Evolutionary conservation across 1,139 yeast species (phyloP).

Genomic region (Yamadazyma dendronema): DNA sequence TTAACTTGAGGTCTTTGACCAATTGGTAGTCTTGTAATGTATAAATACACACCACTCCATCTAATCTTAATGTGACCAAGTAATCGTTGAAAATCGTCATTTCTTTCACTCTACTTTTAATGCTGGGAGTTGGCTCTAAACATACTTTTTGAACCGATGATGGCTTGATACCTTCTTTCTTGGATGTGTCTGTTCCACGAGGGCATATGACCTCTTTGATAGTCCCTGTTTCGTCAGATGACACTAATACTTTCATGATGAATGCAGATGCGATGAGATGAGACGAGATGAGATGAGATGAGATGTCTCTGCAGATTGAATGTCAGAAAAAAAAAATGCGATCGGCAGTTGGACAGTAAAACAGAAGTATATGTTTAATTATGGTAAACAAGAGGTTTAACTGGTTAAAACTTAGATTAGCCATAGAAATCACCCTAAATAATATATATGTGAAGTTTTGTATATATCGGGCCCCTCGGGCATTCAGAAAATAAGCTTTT

Average conservation of each 20-base stretch:
- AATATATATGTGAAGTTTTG: too few species aligned
- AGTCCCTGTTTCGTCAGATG: slow-evolving; percentile 58
- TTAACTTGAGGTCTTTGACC: slow-evolving; percentile 12
- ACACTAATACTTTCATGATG: slow-evolving; percentile 51
- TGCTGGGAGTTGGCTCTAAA: slow-evolving; percentile 29
- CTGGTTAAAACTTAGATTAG: too few species aligned
- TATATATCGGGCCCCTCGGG: too few species aligned
- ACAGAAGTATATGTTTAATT: too few species aligned
- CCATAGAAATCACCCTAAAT: too few species aligned
- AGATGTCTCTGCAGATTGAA: background rate
- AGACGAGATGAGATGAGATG: background rate
- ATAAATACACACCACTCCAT: slow-evolving; percentile 42
- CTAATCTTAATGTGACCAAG: slow-evolving; percentile 41
- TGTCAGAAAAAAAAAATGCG: background rate
- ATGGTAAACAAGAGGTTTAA: too few species aligned
- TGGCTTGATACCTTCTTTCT: slow-evolving; percentile 57
- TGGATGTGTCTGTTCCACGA: slow-evolving; percentile 69
- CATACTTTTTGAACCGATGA: slow-evolving; percentile 41
- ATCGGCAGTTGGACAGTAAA: too few species aligned
- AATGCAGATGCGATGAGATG: slow-evolving; percentile 14
- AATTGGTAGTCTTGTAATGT: slow-evolving; percentile 24
- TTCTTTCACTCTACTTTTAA: slow-evolving; percentile 26
- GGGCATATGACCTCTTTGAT: slow-evolving; percentile 56
- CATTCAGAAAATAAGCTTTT: too few species aligned
- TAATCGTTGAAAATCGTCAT: slow-evolving; percentile 27